Evolutionary conservation across 78 protist species (phyloP).

Genomic region (Creolimax fragrantissima): DNA sequence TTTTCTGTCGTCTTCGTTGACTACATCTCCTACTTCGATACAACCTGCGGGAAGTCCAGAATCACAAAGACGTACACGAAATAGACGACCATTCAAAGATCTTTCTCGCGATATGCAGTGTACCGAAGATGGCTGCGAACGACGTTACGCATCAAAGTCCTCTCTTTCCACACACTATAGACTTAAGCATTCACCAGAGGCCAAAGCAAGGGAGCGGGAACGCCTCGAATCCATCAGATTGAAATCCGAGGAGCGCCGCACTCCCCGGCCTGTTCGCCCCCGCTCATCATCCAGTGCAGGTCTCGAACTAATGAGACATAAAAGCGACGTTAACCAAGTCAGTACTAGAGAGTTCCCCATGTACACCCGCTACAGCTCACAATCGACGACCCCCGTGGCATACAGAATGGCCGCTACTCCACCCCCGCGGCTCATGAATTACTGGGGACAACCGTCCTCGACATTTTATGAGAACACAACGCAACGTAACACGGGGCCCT

Average conservation of each 20-base stretch:
- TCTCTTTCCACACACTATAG: not conserved
- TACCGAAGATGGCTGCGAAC: not conserved
- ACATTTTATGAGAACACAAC: not conserved
- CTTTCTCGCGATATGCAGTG: not conserved
- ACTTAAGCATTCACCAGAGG: not conserved
- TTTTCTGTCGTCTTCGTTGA: no score
- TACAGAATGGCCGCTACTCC: not conserved
- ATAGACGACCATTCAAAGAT: not conserved
- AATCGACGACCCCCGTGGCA: not conserved
- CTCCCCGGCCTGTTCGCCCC: not conserved
- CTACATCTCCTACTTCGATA: no score
- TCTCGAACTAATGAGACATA: not conserved
- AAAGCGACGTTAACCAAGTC: not conserved
- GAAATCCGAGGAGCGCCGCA: not conserved
- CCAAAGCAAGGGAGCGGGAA: not conserved
- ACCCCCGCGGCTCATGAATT: not conserved
- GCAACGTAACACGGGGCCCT: no score
- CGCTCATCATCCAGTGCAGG: not conserved
- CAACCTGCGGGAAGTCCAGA: no score
- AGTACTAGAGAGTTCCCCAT: not conserved
- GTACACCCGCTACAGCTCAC: not conserved
- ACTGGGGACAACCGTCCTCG: not conserved
- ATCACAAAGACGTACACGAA: not conserved
- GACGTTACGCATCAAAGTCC: not conserved
- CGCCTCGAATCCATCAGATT: not conserved